Evolutionary conservation across 2,329 filamentous ascomycete genomes (phyloP), one percentile per base, ranked within the genome.

Genomic region (Metarhizium guizhouense): DNA sequence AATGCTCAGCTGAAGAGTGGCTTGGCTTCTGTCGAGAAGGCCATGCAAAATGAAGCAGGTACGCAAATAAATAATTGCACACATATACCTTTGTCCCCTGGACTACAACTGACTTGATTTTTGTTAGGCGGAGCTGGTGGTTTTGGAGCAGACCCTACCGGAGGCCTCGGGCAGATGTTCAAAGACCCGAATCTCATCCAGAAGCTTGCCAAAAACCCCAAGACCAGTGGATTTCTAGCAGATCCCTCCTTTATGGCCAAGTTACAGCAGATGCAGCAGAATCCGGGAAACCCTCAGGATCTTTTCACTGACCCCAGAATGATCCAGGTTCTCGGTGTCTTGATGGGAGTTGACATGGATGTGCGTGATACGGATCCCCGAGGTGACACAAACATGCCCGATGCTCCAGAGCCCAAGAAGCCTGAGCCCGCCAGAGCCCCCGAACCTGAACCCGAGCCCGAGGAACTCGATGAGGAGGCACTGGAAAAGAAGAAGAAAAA

Each of bases 1-100:
- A 99, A 99, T 70, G 89, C 91, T 4, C 91, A 94, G 73, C 88
- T 95, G 62, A 96, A 96, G 78, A 88, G 85, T 60, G 93, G 94
- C 40, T 78, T 96, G 51, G 85, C 87, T 11, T 83, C 90, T 45
- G 92, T 96, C 47, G 84, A 94, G 74, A 86, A 90, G 65, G 92
- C 93, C 25, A 92, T 99, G 71, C 85, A 95, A 63, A 80, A 67
- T 42, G 73, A 74, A 66, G 67, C 67, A 59, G 71, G 72, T 66
- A 64, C 47, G 66, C 42, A 38, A 11, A 14, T 51, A 45, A 16
- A 20, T n/a, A 13, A n/a, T 7, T 2, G 29, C 6, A 2, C 25
- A 3, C 3, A 14, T 20, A 2, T 11, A 18, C 25, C 25, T 2
- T 13, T 16, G 7, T 52, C 3, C 34, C 56, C 47, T 4, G 40